phyloP scores from a whole-genome alignment of 805 yeast species.

The Priceomyces castillae region DNA sequence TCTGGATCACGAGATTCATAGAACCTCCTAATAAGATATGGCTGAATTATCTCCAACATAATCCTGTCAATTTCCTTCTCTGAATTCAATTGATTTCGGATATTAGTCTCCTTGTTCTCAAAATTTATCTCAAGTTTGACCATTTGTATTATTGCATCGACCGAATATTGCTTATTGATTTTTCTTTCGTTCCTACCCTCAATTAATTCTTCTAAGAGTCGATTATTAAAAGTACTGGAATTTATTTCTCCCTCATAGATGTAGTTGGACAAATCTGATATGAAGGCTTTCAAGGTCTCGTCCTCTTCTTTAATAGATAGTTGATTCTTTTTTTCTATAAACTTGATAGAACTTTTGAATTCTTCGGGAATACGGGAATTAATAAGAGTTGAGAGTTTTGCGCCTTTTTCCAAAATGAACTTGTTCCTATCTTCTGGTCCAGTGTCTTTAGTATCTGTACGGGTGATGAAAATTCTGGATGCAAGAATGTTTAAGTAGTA shows the following conservation, averaged over 20 bases:
- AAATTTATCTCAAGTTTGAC: background rate
- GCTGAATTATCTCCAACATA: conserved; percentile 8
- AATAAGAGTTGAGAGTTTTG: conserved; percentile 5
- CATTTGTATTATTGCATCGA: conserved; percentile 7
- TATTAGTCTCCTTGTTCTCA: background rate
- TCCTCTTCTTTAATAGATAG: conserved; percentile 7
- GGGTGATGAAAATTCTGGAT: conserved; percentile 5
- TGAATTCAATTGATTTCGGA: background rate
- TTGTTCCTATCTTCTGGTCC: conserved; percentile 3
- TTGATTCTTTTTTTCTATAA: conserved; percentile 8
- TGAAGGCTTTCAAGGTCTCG: conserved; percentile 5
- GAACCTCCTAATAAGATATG: conserved; percentile 6
- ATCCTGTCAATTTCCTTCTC: conserved; percentile 7
- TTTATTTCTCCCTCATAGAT: conserved; percentile 1
- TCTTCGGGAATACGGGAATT: conserved; percentile 10
- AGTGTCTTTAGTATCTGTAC: conserved; percentile 1
- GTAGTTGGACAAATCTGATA: conserved; percentile 2
- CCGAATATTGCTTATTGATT: conserved; percentile 10
- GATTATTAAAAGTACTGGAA: conserved; percentile 5
- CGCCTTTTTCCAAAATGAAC: conserved; percentile 5
- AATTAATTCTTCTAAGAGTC: conserved; percentile 9
- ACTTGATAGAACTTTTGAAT: conserved; percentile 8
- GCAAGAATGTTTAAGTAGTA: conserved; percentile 9
- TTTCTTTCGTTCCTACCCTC: conserved; percentile 11
- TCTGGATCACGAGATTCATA: background rate